Evolutionary conservation across 306 rosid genomes (phyloP).

Genomic region (Sicyos edulis): DNA sequence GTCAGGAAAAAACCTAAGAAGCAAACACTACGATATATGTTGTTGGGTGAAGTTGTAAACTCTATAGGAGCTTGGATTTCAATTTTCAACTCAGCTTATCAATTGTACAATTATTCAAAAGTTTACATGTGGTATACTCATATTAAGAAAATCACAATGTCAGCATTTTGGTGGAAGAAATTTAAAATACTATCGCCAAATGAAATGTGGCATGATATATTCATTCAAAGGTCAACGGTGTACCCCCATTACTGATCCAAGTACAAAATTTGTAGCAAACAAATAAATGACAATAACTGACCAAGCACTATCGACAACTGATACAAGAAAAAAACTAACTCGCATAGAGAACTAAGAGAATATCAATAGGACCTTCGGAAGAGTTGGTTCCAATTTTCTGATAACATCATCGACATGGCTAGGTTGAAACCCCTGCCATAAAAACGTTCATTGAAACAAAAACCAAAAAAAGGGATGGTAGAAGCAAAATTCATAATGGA

Average conservation of each 20-base stretch:
- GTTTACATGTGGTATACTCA: no score
- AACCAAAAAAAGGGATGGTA: not conserved
- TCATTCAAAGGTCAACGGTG: not conserved
- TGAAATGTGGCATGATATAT: not conserved
- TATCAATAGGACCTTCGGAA: slow-evolving; percentile 55
- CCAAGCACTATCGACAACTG: slow-evolving; percentile 8
- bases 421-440: slow-evolving; percentile 50
- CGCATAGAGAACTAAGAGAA: slow-evolving; percentile 10
- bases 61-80: not conserved
- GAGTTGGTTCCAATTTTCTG: slow-evolving; percentile 56
- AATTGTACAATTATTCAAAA: no score
- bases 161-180: no score
- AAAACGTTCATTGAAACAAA: slow-evolving; percentile 19
- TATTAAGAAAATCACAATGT: no score
- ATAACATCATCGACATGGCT: slow-evolving; percentile 60
- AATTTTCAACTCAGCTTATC: no score
- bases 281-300: not conserved
- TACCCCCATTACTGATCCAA: slow-evolving; percentile 1
- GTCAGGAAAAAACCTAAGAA: not conserved
- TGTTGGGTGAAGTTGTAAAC: not conserved
- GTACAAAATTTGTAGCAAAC: not conserved
- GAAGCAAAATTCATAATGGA: no score
- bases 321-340: not conserved
- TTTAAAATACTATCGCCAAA: not conserved
- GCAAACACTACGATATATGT: not conserved